phyloP scores from a whole-genome alignment of 495 filamentous ascomycete species.

The Antarctomyces pellizariae region DNA sequence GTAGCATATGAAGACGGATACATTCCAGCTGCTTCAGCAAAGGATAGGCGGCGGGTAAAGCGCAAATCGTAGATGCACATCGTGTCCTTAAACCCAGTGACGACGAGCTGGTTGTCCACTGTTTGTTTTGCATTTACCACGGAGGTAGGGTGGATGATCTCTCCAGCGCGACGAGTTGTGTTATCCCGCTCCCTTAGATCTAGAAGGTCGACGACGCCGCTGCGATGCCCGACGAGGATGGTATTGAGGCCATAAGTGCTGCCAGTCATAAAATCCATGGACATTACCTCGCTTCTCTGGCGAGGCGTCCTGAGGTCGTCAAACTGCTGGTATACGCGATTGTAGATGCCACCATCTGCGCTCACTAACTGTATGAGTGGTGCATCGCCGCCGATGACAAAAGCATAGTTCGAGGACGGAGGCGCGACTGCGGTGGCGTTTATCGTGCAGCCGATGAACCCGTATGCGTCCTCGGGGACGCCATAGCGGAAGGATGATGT shows the following conservation, averaged over 20 bases:
- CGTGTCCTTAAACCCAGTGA: slow-evolving; percentile 8
- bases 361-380: neutral
- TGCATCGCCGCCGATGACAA: neutral
- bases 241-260: neutral
- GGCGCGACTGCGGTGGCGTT: too few species aligned
- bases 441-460: too few species aligned
- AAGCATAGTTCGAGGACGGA: too few species aligned
- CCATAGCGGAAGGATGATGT: too few species aligned
- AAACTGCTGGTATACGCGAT: too few species aligned
- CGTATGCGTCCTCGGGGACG: too few species aligned
- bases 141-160: slow-evolving; percentile 7
- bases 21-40: neutral
- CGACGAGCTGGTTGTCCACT: slow-evolving; percentile 7
- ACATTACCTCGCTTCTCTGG: too few species aligned
- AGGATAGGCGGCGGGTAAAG: slow-evolving; percentile 5
- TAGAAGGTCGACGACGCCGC: slow-evolving; percentile 7
- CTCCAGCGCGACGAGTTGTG: slow-evolving; percentile 2
- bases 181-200: slow-evolving; percentile 6
- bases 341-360: neutral
- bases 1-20: neutral
- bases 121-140: slow-evolving; percentile 11
- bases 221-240: slow-evolving; percentile 8
- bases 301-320: too few species aligned
- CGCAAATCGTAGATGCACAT: slow-evolving; percentile 12
- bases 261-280: neutral